These are phyloP conservation scores for Fomes fomentarius DNA, from an alignment of 1,284 basidiomycete genomes.

Conservation along the genomic window DNA sequence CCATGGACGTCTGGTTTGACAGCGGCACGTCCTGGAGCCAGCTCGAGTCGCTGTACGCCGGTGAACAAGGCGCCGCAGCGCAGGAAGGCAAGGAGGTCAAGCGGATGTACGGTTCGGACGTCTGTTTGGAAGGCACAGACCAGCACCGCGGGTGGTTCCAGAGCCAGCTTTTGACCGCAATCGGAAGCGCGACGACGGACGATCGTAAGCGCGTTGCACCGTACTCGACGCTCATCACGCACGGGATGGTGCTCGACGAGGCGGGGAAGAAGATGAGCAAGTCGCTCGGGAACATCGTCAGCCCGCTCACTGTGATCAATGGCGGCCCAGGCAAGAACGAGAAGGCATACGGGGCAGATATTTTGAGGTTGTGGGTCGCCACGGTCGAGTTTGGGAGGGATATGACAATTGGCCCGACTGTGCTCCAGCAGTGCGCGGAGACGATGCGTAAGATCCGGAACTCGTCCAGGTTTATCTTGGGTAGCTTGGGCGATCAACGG, in stretches of 20 bases:
- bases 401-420: conserved; percentile 81
- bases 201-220: conserved; percentile 52
- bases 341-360: conserved; percentile 76
- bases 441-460: conserved; percentile 88
- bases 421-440: conserved; percentile 80
- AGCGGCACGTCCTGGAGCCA: conserved; percentile 96
- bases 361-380: conserved; percentile 91
- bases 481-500: conserved; percentile 64
- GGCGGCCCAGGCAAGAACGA: conserved; percentile 44
- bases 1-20: conserved; percentile 99
- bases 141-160: conserved; percentile 99
- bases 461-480: conserved; percentile 88
- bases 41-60: conserved; percentile 45
- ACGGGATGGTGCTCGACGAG: conserved; percentile 96
- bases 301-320: conserved; percentile 80
- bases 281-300: conserved; percentile 91
- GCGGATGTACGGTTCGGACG: conserved; percentile 64
- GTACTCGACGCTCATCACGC: conserved; percentile 87
- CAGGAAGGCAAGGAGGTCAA: conserved; percentile 11
- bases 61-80: conserved; percentile 14
- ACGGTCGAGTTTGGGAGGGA: conserved; percentile 92
- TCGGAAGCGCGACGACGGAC: conserved; percentile 52
- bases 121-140: conserved; percentile 95
- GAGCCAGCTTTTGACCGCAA: conserved; percentile 86
- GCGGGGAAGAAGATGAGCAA: conserved; percentile 98